These are phyloP conservation scores for Artomyces pyxidatus DNA, from an alignment of 768 basidiomycete species.

Conservation along the genomic window DNA sequence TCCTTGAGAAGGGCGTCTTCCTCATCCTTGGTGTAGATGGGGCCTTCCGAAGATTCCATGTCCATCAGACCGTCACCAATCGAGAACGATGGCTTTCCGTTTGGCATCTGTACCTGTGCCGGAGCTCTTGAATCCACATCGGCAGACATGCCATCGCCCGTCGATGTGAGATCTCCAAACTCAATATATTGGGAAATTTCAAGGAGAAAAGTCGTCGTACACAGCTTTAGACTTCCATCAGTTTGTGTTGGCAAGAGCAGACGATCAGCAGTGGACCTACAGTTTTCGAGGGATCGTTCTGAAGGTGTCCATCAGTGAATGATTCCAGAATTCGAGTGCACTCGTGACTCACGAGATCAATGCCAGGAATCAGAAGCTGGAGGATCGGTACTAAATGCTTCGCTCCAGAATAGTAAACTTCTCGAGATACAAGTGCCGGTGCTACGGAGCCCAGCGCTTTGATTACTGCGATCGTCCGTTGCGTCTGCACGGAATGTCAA, in stretches of 20 bases:
- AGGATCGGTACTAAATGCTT: slow-evolving; percentile 76
- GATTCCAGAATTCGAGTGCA: not conserved
- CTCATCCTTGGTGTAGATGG: slow-evolving; percentile 44
- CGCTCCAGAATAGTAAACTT: slow-evolving; percentile 74
- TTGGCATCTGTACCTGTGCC: slow-evolving; percentile 8
- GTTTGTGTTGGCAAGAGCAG: not conserved
- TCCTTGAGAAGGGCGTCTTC: slow-evolving; percentile 68
- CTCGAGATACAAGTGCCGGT: slow-evolving; percentile 70
- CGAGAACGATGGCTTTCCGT: slow-evolving; percentile 19
- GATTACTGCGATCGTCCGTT: slow-evolving; percentile 78
- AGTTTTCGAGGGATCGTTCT: slow-evolving; percentile 79
- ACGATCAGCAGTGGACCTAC: no score
- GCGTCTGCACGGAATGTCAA: slow-evolving; percentile 41
- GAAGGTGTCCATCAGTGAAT: slow-evolving; percentile 7
- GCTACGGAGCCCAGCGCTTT: slow-evolving; percentile 78
- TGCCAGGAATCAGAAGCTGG: slow-evolving; percentile 76
- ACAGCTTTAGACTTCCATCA: slow-evolving; percentile 38
- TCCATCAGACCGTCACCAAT: slow-evolving; percentile 30
- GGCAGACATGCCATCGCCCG: slow-evolving; percentile 10
- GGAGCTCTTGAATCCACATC: slow-evolving; percentile 18
- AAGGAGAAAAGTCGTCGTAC: slow-evolving; percentile 67
- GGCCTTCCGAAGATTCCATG: not conserved
- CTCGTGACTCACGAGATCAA: slow-evolving; percentile 57
- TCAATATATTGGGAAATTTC: slow-evolving; percentile 71
- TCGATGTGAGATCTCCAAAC: slow-evolving; percentile 52